Percentiles rank a stretch among this genome's conserved stretches.
Conservation (phyloP, 139 green algal species). For the Spirogloea muscicola region DNA sequence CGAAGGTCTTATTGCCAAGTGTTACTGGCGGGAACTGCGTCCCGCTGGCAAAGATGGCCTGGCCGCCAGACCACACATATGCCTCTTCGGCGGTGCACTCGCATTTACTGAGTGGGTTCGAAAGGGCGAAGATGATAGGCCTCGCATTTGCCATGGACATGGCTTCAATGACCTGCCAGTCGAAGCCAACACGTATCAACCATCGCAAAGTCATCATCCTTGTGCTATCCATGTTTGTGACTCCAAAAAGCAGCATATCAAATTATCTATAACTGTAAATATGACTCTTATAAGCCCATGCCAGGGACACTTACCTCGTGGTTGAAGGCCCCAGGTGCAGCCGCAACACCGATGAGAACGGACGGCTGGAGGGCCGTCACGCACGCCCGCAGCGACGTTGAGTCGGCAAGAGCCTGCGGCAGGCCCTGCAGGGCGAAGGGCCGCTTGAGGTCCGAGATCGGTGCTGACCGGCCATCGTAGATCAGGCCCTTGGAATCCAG, state of each 20-base stretch:
- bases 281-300: too few species aligned
- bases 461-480: neutral
- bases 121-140: slow-evolving; percentile 83
- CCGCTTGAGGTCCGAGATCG: slow-evolving; percentile 1
- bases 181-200: too few species aligned
- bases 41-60: slow-evolving; percentile 76
- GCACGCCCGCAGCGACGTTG: neutral
- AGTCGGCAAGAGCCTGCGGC: too few species aligned
- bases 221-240: too few species aligned
- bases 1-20: neutral
- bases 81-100: slow-evolving; percentile 70
- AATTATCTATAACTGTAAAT: too few species aligned
- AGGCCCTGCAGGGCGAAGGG: neutral
- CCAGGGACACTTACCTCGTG: slow-evolving; percentile 1
- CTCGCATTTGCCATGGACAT: slow-evolving; percentile 49
- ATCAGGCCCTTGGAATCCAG: slow-evolving; percentile 26
- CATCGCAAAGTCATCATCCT: too few species aligned
- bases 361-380: slow-evolving; percentile 17
- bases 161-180: slow-evolving; percentile 16
- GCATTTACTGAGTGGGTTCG: slow-evolving; percentile 76
- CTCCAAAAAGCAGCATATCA: too few species aligned
- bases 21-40: slow-evolving; percentile 66
- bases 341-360: slow-evolving; percentile 34
- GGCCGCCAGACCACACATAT: slow-evolving; percentile 55
- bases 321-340: slow-evolving; percentile 11